A percentile compares a stretch with the other conserved stretches of the same genome.
Evolutionary conservation across 2,329 filamentous ascomycete genomes (phyloP).

Genomic region (Arachnomyces sp.): DNA sequence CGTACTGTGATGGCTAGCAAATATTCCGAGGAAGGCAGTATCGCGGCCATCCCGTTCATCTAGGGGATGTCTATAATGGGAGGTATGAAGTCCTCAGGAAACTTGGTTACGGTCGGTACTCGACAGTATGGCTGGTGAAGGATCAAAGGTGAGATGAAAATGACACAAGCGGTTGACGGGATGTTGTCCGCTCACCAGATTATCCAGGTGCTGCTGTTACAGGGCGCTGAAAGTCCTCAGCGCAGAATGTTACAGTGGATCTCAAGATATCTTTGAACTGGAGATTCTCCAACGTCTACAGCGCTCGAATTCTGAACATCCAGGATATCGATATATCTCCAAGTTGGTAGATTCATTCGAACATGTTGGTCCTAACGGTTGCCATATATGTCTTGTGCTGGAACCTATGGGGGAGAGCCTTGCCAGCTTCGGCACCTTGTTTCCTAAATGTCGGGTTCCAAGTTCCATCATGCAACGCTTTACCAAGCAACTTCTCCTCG

Average conservation of each 20-base stretch:
- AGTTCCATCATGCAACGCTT: slow-evolving; percentile 6
- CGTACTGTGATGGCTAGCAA: too few relatives aligned
- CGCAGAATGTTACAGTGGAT: slow-evolving; percentile 6
- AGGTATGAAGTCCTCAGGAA: slow-evolving; percentile 7
- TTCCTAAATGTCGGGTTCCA: slow-evolving; percentile 5
- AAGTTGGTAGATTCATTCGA: slow-evolving; percentile 10
- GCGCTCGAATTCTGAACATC: slow-evolving; percentile 3
- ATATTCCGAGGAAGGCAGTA: too few relatives aligned
- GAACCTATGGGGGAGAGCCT: slow-evolving; percentile 15
- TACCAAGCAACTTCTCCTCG: slow-evolving; percentile 7
- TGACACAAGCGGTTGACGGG: too few relatives aligned
- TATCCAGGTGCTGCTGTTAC: slow-evolving; percentile 4
- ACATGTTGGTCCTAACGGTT: slow-evolving; percentile 18
- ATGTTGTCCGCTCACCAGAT: neutral
- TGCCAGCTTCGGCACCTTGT: slow-evolving; percentile 10
- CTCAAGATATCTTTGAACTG: slow-evolving; percentile 6
- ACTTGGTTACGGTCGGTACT: slow-evolving; percentile 6
- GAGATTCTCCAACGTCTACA: slow-evolving; percentile 7
- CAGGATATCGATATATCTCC: slow-evolving; percentile 6
- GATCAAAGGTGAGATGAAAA: slow-evolving; percentile 5
- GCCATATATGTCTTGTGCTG: slow-evolving; percentile 18
- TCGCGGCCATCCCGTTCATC: slow-evolving; percentile 6
- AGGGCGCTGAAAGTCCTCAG: slow-evolving; percentile 8
- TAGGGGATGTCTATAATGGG: slow-evolving; percentile 7
- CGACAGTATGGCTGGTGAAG: slow-evolving; percentile 8